Base-by-base conservation (phyloP, 495 filamentous ascomycete genomes). In the Aspergillus sclerotioniger region DNA sequence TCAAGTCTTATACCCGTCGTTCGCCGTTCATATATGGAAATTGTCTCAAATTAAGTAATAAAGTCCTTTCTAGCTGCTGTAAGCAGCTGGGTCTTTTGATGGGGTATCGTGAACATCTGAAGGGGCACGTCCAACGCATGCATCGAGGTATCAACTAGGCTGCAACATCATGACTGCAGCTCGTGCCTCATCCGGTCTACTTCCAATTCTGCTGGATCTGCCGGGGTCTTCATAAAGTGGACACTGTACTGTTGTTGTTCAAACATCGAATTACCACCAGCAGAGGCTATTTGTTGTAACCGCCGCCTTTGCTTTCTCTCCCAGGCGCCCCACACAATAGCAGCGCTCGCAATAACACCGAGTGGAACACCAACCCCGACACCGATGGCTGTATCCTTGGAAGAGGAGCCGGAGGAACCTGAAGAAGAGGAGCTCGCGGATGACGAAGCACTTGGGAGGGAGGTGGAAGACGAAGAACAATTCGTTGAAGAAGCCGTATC, bases 311-410 rank as follows among this genome's bases (percentile, higher is more conserved):
- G 17, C 16, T 9, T 21, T 6, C 44, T 20, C 39, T 73, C 71
- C 55, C 58, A 67, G 12, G 70, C 41, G 1, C 66, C 68, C 60
- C 67, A 70, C 17, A 50, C 53, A 13, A 67, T 61, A 25, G 70
- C 71, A 3, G 57, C 69, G 6, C 75, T 62, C 6, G 63, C 73
- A 19, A 76, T 67, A 8, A 70, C 62, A 6, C 65, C 63, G 6
- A 67, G 52, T 1, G 71, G 69, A 6, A 65, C 63, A 10, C 66
- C 66, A 9, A 64, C 60, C 6, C 70, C 71, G 2, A 58, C 70
- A 4, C 70, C 70, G 9, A 74, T 59, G 8, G 71, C 65, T 9
- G 56, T 48, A 5, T 59, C 53, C 16, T 37, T 48, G 43, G n/a
- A 59, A 51, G 44, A 29, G 33, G 35, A 70, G 66, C 33, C 35